phyloP scores from a whole-genome alignment of 768 basidiomycete genomes.

The Suillus subluteus region DNA sequence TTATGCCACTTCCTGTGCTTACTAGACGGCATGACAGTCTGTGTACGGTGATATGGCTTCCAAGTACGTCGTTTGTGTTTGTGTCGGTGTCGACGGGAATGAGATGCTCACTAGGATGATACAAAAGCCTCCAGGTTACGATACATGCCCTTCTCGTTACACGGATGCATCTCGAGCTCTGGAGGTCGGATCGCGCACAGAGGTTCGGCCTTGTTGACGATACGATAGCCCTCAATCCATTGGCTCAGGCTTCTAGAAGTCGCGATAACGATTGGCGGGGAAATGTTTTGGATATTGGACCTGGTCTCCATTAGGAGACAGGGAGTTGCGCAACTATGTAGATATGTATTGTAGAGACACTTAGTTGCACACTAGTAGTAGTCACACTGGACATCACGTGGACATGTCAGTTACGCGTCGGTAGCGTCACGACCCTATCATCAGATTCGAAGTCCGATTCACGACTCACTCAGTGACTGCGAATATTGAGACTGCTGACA shows the following conservation, averaged over 20 bases:
- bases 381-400: not conserved
- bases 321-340: not conserved
- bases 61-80: slow-evolving; percentile 5
- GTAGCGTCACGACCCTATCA: not conserved
- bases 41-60: slow-evolving; percentile 8
- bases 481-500: not conserved
- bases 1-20: not conserved
- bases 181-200: slow-evolving; percentile 7
- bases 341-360: not conserved
- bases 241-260: not conserved
- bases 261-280: not conserved
- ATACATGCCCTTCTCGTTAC: slow-evolving; percentile 10
- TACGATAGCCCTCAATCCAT: not conserved
- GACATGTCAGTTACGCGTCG: not conserved
- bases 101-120: not conserved
- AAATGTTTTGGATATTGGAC: not conserved
- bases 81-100: not conserved
- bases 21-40: not conserved
- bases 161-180: slow-evolving; percentile 10
- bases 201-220: too few relatives aligned
- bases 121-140: slow-evolving; percentile 5
- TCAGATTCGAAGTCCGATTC: not conserved
- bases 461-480: not conserved
- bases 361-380: not conserved
- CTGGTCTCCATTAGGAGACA: not conserved